Evolutionary conservation across 139 green algal genomes (phyloP), one percentile per base, ranked within the genome.

Genomic region (Micractinium sp.): DNA sequence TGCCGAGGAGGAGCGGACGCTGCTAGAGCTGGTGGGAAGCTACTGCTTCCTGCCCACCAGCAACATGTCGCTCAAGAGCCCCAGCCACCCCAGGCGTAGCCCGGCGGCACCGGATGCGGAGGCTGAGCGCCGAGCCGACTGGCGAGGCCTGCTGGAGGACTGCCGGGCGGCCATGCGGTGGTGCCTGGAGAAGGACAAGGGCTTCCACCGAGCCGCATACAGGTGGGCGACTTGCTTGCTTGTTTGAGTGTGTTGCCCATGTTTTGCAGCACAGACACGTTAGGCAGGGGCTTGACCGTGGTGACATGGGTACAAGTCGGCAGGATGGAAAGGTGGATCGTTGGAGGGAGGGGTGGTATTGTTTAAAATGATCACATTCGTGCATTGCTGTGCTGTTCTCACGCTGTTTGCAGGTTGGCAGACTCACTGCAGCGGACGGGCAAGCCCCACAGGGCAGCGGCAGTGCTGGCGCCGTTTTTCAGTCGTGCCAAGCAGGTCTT

Each of bases 41-140:
- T 82, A 74, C 85, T 88, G 85, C 85, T 88, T 88, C 85, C 71
- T 88, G 41, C 85, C 41, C 19, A 35, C 19, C 71, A 88, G 23
- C 35, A 13, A 78, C 25, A 39, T 36, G 4, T 33, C 15, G 27
- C 83, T 69, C 23, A 20, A 27, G 39, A 56, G 35, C 36, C 29
- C 63, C 63, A 87, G 82, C 82, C 82, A 87, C 25, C 35, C 20
- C 61, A 14, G 3, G 19, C 35, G 36, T 19, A 60, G 14, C n/a
- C 56, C 25, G 36, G 18, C 23, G 35, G 16, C 23, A 36, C 22
- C 38, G 47, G 29, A 69, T 19, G 29, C n/a, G 2, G 84, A 88
- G 1, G n/a, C 63, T n/a, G 39, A 69, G 29, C 29, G 36, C 27
- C 23, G 3, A 9, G 84, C 38, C 12, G n/a, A 33, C 31, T 82